Conservation (phyloP, 2,329 filamentous ascomycete species). For the Xylariaceae sp. region DNA sequence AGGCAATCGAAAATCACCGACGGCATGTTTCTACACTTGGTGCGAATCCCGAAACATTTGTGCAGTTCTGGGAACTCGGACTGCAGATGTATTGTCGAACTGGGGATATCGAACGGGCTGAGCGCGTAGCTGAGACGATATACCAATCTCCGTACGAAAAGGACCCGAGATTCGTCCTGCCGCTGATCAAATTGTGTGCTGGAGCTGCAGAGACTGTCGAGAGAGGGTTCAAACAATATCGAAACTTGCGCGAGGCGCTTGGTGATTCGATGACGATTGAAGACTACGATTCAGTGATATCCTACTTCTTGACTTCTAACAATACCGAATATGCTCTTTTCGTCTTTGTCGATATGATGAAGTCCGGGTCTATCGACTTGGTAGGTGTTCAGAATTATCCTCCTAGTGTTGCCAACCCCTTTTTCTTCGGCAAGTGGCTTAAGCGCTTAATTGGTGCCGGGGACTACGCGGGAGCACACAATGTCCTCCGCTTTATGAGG, state of each 20-base stretch:
- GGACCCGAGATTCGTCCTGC: slow-evolving; percentile 57
- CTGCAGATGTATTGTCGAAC: slow-evolving; percentile 58
- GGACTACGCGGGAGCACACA: slow-evolving; percentile 65
- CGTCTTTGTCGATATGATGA: slow-evolving; percentile 89
- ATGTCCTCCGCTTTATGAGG: slow-evolving; percentile 74
- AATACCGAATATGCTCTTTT: slow-evolving; percentile 65
- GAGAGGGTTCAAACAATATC: slow-evolving; percentile 65
- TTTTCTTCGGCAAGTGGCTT: slow-evolving; percentile 85
- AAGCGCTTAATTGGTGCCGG: slow-evolving; percentile 74
- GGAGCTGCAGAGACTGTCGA: slow-evolving; percentile 45
- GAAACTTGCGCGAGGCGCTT: slow-evolving; percentile 58
- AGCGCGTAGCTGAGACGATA: slow-evolving; percentile 52
- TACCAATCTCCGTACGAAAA: slow-evolving; percentile 41
- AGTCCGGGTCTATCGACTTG: slow-evolving; percentile 51
- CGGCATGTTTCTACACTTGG: slow-evolving; percentile 52
- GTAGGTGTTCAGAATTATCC: slow-evolving; percentile 42
- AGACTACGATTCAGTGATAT: slow-evolving; percentile 73
- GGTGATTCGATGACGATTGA: slow-evolving; percentile 60
- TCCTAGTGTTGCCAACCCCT: slow-evolving; percentile 60
- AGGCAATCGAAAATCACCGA: slow-evolving; percentile 63
- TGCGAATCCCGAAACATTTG: slow-evolving; percentile 42
- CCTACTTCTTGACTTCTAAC: slow-evolving; percentile 64
- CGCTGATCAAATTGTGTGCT: slow-evolving; percentile 66
- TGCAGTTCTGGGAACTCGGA: slow-evolving; percentile 61
- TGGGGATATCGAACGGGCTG: slow-evolving; percentile 57